Base-by-base conservation (phyloP, 192 early-diverging fungal species). In the Coemansia sp. region DNA sequence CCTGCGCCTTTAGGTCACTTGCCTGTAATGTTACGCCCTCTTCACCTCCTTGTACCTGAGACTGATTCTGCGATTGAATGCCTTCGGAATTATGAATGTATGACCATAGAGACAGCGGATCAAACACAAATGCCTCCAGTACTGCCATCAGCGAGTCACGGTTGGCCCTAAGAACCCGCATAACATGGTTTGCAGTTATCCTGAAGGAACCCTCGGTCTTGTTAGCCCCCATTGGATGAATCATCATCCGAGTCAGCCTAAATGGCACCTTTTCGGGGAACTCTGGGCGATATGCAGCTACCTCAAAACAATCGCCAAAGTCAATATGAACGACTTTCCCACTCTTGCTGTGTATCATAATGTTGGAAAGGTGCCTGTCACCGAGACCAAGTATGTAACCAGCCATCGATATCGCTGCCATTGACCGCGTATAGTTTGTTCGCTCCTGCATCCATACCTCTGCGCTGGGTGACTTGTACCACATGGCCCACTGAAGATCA, bases 101-200 rank as follows among this genome's bases (percentile, higher is more conserved):
- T 36, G 30, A 52, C 65, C 65, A 66, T 31, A 59, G 54, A 10
- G 61, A 59, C 53, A 71, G 36, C 17, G 96, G 96, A 68, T 98
- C 96, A 73, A 96, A 93, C 7, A 98, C 94, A 79, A 98, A 98
- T 4, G 96, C 94, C 64, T 98, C 96, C 15, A 98, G 75, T 6
- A 98, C 93, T 38, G 96, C 96, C 96, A 98, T 98, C 62, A 98
- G 77, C 70, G 89, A 91, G 65, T 98, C 95, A 62, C 95, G 94
- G 83, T 98, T 96, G 15, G 89, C 88, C 2, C 96, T 83, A 48
- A 98, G 73, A 3, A 98, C 94, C 3, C 90, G 83, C 95, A 98
- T 97, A 1, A 94, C 92, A 61, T 94, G 87, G 67, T 95, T 89
- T 69, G 93, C 92, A 3, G 96, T 95, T 10, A 90, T 93, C 54